Evolutionary conservation across 768 basidiomycete species (phyloP).

Genomic region (Paxillus involutus): DNA sequence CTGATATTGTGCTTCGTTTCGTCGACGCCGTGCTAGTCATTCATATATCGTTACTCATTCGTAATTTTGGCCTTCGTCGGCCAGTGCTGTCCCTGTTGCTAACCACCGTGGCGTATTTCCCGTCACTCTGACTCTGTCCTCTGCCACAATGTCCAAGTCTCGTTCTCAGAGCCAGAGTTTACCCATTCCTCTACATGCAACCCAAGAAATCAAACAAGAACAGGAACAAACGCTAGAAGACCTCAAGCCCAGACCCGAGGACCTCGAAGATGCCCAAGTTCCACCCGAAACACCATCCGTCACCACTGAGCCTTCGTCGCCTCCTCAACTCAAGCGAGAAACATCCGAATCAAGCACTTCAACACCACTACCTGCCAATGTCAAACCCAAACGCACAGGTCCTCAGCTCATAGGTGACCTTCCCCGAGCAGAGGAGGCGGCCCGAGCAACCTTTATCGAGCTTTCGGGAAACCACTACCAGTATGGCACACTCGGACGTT

Average conservation of each 20-base stretch:
- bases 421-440: slow-evolving; percentile 72
- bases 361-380: slow-evolving; percentile 29
- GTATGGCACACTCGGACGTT: slow-evolving; percentile 81
- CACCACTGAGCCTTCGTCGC: slow-evolving; percentile 29
- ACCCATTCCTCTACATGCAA: slow-evolving; percentile 12
- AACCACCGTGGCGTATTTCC: slow-evolving; percentile 12
- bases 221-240: slow-evolving; percentile 7
- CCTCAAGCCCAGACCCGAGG: slow-evolving; percentile 16
- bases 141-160: slow-evolving; percentile 31
- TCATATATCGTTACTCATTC: slow-evolving; percentile 18
- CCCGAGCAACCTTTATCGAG: slow-evolving; percentile 69
- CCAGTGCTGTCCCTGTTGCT: slow-evolving; percentile 13
- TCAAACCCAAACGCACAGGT: slow-evolving; percentile 35
- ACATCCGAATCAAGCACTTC: slow-evolving; percentile 37
- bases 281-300: slow-evolving; percentile 29
- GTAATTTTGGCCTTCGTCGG: slow-evolving; percentile 15
- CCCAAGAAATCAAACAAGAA: slow-evolving; percentile 13
- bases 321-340: slow-evolving; percentile 31
- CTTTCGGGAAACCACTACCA: slow-evolving; percentile 84
- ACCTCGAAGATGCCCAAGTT: slow-evolving; percentile 22
- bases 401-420: slow-evolving; percentile 81
- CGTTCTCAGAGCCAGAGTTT: slow-evolving; percentile 29
- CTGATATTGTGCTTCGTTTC: slow-evolving; percentile 10
- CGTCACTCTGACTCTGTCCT: slow-evolving; percentile 4
- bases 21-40: slow-evolving; percentile 21